Evolutionary conservation across 768 basidiomycete genomes (phyloP).

Genomic region (Suillus clintonianus): DNA sequence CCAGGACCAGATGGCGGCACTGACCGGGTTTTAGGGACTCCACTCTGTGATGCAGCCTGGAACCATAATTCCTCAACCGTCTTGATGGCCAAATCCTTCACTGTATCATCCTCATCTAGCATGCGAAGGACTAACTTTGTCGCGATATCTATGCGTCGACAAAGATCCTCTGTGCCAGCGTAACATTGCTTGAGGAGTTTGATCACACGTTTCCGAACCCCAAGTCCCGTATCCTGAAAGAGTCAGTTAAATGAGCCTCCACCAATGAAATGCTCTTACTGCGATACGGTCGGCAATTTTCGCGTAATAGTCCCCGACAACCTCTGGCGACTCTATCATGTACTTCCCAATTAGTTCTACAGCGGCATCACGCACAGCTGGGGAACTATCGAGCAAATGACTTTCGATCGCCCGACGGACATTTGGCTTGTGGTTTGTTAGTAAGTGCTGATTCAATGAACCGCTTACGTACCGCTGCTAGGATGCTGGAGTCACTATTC

Average conservation of each 20-base stretch:
- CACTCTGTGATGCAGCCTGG: conserved; percentile 35
- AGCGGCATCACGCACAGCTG: conserved; percentile 94
- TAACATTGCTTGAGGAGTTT: conserved; percentile 90
- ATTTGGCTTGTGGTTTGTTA: conserved; percentile 49
- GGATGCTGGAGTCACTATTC: conserved; percentile 82
- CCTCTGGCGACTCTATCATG: conserved; percentile 83
- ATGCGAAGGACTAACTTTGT: conserved; percentile 80
- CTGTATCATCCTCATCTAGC: conserved; percentile 91
- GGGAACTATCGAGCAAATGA: conserved; percentile 87
- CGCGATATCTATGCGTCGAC: conserved; percentile 76
- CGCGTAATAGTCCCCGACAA: conserved; percentile 88
- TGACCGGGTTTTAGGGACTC: conserved; percentile 39
- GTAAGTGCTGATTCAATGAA: not conserved
- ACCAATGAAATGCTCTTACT: conserved; percentile 46
- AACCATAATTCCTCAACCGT: conserved; percentile 94
- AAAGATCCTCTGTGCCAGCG: conserved; percentile 55
- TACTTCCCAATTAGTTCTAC: conserved; percentile 98
- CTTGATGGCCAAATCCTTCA: conserved; percentile 91
- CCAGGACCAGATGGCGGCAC: conserved; percentile 27
- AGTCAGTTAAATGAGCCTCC: not conserved
- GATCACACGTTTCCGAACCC: conserved; percentile 94
- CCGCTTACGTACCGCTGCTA: conserved; percentile 60
- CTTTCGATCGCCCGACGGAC: conserved; percentile 88
- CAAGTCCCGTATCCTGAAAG: conserved; percentile 85
- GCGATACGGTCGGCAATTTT: conserved; percentile 89